Base-by-base conservation (phyloP, 2,329 filamentous ascomycete species). In the Ceratocystis colombiana region DNA sequence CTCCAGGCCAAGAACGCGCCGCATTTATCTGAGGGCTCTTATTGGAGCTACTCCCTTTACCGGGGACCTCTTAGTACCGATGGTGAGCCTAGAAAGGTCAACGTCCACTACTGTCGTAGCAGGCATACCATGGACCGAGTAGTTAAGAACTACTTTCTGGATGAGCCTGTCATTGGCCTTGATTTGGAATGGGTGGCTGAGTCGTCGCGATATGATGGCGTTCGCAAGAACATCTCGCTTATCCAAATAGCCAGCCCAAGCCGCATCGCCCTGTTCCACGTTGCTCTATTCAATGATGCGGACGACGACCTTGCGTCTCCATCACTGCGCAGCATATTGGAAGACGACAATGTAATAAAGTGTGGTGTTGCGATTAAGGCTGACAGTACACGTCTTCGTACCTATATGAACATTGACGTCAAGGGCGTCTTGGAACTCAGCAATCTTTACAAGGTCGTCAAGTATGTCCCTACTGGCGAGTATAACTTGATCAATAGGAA, bases 111-210 rank as follows among this genome's bases (percentile, higher is more conserved):
- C 74, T 96, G 90, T 77, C 84, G 78, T 62, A 87, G 79, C 66
- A 82, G 80, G 57, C 77, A 84, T 45, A 83, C 82, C 2, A 87
- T 88, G 20, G 90, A 96, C 73, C 75, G 78, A 5, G 81, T 88
- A 6, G 79, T 84, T 67, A 74, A 83, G 68, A 48, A 45, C 2
- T 80, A 87, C 67, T 96, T 96, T 70, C 72, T 85, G 48, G 70
- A 81, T 30, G 84, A 94, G 71, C 79, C 83, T 48, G 75, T 95
- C 1, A 73, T 96, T n/a, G 92, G 92, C 0, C 90, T 96, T 68
- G 92, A 96, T 72, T 80, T 96, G 69, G 93, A 96, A 76, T 96
- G 93, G 92, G 80, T 84, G 64, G 70, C 78, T 1, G 77, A 81
- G 5, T 79, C 84, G 0, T 76, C 72, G 5, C 78, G 73, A 22